A percentile compares a stretch with the other conserved stretches of the same genome.
These are phyloP conservation scores for Colletotrichum sp. DNA, from an alignment of 2,329 filamentous ascomycete species.

Conservation along the genomic window DNA sequence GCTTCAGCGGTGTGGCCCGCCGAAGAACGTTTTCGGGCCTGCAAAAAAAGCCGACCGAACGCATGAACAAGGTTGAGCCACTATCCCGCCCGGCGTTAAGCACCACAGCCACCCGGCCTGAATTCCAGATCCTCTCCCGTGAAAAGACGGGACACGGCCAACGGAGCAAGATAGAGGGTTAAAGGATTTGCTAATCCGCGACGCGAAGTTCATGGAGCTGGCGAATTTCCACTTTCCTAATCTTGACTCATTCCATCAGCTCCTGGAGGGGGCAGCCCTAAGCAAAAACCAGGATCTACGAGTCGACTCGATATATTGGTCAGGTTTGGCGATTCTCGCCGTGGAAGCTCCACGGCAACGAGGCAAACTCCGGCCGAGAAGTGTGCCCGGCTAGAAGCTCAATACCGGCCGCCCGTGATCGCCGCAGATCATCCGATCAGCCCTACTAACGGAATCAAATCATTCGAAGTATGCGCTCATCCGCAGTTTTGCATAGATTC, in stretches of 20 bases:
- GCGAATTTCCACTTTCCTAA: neutral
- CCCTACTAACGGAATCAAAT: neutral
- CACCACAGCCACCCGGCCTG: neutral
- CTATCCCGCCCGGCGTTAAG: neutral
- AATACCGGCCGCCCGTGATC: neutral
- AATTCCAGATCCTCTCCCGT: neutral
- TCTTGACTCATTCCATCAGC: neutral
- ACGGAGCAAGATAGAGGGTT: neutral
- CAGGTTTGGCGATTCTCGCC: neutral
- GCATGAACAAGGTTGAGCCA: neutral
- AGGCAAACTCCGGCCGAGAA: neutral
- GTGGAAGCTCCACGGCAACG: neutral
- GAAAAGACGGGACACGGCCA: neutral
- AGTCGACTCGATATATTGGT: neutral
- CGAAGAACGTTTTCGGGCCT: neutral
- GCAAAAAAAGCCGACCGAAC: neutral
- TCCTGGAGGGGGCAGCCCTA: neutral
- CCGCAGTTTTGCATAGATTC: neutral
- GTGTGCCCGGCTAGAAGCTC: neutral
- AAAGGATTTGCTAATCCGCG: neutral
- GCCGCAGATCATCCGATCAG: neutral
- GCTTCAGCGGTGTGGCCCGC: neutral
- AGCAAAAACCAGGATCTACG: neutral
- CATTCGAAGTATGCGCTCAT: neutral
- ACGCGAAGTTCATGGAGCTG: neutral